Percentiles rank a stretch among this genome's conserved stretches.
Conservation (phyloP, 345 rosid species). For the Populus alba region DNA sequence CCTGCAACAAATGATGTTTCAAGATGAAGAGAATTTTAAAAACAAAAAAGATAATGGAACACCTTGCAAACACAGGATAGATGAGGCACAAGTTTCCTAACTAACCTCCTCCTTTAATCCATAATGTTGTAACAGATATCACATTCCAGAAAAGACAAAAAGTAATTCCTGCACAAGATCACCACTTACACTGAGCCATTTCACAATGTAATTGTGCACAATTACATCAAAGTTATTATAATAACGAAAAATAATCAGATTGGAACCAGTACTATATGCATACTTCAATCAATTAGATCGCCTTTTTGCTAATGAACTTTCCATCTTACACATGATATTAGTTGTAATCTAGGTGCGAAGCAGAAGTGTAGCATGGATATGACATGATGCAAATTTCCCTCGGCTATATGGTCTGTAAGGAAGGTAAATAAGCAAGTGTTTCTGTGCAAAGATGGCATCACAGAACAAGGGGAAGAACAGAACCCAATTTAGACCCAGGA, state of each 20-base stretch:
- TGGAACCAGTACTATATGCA: neutral
- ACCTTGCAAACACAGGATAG: neutral
- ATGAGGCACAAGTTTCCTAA: conserved; percentile 8
- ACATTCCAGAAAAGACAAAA: conserved; percentile 85
- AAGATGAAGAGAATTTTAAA: neutral
- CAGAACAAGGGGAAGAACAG: neutral
- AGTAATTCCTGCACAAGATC: conserved; percentile 61
- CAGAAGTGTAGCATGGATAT: neutral
- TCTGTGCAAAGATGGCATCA: neutral
- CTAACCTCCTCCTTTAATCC: conserved; percentile 84
- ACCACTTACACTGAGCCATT: neutral
- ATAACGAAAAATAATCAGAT: neutral
- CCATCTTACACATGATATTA: neutral
- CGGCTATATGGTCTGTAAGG: too few relatives aligned
- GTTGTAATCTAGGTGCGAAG: neutral
- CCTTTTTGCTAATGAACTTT: neutral
- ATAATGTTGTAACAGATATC: conserved; percentile 71
- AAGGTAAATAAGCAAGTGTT: neutral
- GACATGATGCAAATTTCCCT: neutral
- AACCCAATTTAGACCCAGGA: neutral
- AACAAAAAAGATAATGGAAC: neutral
- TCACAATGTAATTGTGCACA: neutral
- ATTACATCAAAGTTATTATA: neutral
- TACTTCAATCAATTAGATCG: neutral
- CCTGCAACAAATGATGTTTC: conserved; percentile 37